Conservation (phyloP, 768 basidiomycete species). For the Gloeopeniophorella convolvens region DNA sequence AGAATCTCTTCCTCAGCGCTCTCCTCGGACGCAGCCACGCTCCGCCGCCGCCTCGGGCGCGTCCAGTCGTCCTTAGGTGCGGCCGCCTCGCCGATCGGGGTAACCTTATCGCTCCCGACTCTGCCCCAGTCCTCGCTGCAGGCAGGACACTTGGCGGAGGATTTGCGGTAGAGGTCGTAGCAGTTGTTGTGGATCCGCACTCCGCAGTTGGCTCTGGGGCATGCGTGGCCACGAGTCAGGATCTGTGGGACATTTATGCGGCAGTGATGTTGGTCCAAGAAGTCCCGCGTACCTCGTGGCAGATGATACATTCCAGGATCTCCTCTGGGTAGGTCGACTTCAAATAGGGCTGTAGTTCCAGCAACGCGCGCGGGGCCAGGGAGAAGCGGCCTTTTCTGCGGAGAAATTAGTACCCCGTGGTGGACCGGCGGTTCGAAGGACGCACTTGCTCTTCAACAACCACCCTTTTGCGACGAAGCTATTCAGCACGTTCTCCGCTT, state of each 20-base stretch:
- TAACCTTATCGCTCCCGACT: constrained; percentile 40
- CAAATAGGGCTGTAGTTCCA: constrained; percentile 72
- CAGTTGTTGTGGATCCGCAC: constrained; percentile 60
- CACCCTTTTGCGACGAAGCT: constrained; percentile 84
- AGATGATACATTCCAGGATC: constrained; percentile 64
- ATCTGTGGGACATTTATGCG: constrained; percentile 41
- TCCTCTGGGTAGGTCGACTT: constrained; percentile 68
- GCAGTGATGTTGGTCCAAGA: not conserved
- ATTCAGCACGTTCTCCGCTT: constrained; percentile 61
- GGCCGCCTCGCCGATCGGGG: constrained; percentile 55
- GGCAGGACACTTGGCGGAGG: constrained; percentile 43
- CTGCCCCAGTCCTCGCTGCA: constrained; percentile 58
- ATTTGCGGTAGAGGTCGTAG: constrained; percentile 44
- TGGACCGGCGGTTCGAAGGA: no score
- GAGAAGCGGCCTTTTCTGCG: constrained; percentile 56
- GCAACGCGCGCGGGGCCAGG: constrained; percentile 63
- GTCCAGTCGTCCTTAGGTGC: constrained; percentile 17
- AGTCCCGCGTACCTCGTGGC: constrained; percentile 48
- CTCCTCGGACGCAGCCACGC: constrained; percentile 42
- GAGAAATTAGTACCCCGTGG: not conserved
- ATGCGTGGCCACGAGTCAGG: constrained; percentile 62
- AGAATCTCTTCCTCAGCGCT: constrained; percentile 36
- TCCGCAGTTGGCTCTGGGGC: constrained; percentile 55
- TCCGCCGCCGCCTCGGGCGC: constrained; percentile 16
- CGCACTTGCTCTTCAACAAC: constrained; percentile 69